Evolutionary conservation across 805 yeast genomes (phyloP).

Genomic region (Naumovozyma castellii): DNA sequence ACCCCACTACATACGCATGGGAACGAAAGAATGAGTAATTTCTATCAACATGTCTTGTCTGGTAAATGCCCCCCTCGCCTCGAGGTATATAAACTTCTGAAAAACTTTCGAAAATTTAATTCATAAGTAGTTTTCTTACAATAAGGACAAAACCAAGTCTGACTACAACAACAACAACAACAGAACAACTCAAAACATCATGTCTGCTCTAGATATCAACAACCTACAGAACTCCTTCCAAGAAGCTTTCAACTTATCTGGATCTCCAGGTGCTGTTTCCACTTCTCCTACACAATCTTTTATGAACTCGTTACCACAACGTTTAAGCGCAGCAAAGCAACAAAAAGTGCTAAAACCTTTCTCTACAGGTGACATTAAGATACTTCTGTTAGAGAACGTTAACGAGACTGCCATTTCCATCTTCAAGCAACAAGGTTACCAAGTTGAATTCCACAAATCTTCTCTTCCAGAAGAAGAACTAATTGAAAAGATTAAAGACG

Average conservation of each 20-base stretch:
- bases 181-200: slow-evolving; percentile 16
- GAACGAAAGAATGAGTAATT: not conserved
- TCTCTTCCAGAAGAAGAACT: slow-evolving; percentile 88
- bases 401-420: slow-evolving; percentile 85
- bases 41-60: no score
- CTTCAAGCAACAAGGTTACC: slow-evolving; percentile 85
- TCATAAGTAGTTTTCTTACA: not conserved
- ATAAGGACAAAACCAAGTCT: no score
- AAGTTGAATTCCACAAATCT: slow-evolving; percentile 86
- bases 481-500: slow-evolving; percentile 85
- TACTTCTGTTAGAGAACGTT: slow-evolving; percentile 83
- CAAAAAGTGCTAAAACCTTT: slow-evolving; percentile 83
- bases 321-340: slow-evolving; percentile 37
- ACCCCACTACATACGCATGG: no score
- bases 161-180: not conserved
- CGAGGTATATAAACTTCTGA: not conserved
- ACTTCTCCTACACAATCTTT: slow-evolving; percentile 74
- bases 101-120: no score
- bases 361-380: slow-evolving; percentile 89
- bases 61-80: no score
- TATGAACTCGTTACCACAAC: slow-evolving; percentile 41
- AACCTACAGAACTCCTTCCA: slow-evolving; percentile 47
- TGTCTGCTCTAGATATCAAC: slow-evolving; percentile 64
- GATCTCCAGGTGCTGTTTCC: slow-evolving; percentile 64
- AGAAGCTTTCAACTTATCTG: slow-evolving; percentile 41